These are phyloP conservation scores for Penicillium fimorum DNA, from an alignment of 495 filamentous ascomycete genomes.

Conservation along the genomic window DNA sequence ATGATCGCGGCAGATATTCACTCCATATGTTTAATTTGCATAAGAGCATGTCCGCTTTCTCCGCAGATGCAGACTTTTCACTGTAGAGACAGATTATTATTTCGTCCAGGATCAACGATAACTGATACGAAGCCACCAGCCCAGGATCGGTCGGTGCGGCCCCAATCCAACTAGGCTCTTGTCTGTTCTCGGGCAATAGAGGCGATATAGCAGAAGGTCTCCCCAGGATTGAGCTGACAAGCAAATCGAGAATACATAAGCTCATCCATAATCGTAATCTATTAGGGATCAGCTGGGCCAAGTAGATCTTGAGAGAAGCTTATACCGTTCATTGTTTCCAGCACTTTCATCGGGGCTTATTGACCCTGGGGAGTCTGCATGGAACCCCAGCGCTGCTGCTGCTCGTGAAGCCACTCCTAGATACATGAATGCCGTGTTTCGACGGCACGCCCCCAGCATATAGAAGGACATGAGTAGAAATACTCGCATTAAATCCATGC, in stretches of 20 bases:
- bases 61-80: conserved; percentile 32
- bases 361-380: conserved; percentile 24
- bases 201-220: conserved; percentile 37
- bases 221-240: conserved; percentile 45
- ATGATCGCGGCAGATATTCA: conserved; percentile 27
- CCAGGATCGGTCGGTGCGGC: conserved; percentile 12
- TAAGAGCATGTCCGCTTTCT: conserved; percentile 36
- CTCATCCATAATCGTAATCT: conserved; percentile 45
- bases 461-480: conserved; percentile 49
- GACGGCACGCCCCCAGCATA: conserved; percentile 47
- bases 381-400: conserved; percentile 44
- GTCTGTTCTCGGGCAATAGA: conserved; percentile 23
- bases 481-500: conserved; percentile 37
- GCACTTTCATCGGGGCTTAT: conserved; percentile 16
- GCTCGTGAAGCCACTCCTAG: conserved; percentile 45
- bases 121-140: conserved; percentile 36
- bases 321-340: conserved; percentile 30
- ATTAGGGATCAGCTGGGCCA: background rate
- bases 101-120: conserved; percentile 38
- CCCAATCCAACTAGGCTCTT: conserved; percentile 6
- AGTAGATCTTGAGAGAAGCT: background rate
- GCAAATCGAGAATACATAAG: conserved; percentile 43
- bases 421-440: conserved; percentile 52
- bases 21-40: conserved; percentile 39
- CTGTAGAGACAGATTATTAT: conserved; percentile 35